Evolutionary conservation across 805 yeast genomes (phyloP).

Genomic region (Spathaspora hagerdaliae): DNA sequence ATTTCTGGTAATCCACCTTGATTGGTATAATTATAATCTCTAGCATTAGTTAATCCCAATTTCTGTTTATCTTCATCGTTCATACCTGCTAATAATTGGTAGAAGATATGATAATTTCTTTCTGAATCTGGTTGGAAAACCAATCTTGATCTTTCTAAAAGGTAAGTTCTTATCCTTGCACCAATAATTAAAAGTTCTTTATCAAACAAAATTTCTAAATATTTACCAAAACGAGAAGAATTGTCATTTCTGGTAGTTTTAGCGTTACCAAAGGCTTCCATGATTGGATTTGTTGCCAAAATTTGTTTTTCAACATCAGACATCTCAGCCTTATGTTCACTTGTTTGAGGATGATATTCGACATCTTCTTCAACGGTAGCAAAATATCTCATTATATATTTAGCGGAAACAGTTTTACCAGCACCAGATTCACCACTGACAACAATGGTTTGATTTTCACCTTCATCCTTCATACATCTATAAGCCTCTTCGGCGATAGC

Average conservation of each 20-base stretch:
- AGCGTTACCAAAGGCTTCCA: conserved; percentile 99
- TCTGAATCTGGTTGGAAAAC: conserved; percentile 91
- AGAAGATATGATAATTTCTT: conserved; percentile 92
- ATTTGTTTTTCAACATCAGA: conserved; percentile 91
- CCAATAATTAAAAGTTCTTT: conserved; percentile 76
- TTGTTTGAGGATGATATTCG: conserved; percentile 19
- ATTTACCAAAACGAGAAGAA: conserved; percentile 96
- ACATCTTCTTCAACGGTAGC: conserved; percentile 77
- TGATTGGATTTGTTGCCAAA: conserved; percentile 92
- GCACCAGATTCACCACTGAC: conserved; percentile 99
- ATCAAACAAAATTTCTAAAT: conserved; percentile 86
- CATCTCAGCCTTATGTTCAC: conserved; percentile 55
- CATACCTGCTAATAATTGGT: conserved; percentile 80
- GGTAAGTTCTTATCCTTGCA: conserved; percentile 88
- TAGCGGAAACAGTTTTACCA: conserved; percentile 96
- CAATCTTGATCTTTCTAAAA: conserved; percentile 88
- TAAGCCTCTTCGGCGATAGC: conserved; percentile 98
- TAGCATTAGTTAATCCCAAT: conserved; percentile 59
- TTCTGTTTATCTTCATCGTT: conserved; percentile 48
- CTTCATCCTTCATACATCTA: conserved; percentile 85
- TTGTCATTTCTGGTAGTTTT: conserved; percentile 96
- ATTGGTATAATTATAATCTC: conserved; percentile 75
- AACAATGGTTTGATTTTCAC: conserved; percentile 88
- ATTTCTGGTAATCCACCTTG: conserved; percentile 81
- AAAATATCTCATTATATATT: conserved; percentile 94